Percentiles rank a stretch among this genome's conserved stretches.
phyloP scores from a whole-genome alignment of 345 rosid genomes.

The Moringa oleifera region DNA sequence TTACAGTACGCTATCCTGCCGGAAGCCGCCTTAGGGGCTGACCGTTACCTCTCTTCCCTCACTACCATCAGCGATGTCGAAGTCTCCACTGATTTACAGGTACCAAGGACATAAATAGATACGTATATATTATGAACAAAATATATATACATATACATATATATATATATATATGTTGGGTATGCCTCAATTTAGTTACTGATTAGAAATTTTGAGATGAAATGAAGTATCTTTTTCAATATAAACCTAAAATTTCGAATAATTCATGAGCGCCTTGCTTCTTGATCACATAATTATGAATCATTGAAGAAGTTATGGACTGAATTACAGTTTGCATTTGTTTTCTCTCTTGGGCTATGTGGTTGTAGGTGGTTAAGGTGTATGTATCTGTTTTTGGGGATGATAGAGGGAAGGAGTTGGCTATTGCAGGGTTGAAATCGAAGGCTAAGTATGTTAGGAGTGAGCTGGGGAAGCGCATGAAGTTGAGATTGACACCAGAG shows the following conservation, averaged over 20 bases:
- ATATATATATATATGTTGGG: background rate
- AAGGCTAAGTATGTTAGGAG: slow-evolving; percentile 79
- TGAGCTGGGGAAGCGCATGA: slow-evolving; percentile 81
- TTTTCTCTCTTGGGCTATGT: background rate
- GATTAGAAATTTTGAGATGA: background rate
- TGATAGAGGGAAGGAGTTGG: slow-evolving; percentile 90
- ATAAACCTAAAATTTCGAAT: too few species aligned
- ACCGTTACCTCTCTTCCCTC: slow-evolving; percentile 74
- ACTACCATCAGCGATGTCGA: slow-evolving; percentile 86
- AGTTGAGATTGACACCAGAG: slow-evolving; percentile 84
- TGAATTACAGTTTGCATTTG: too few species aligned
- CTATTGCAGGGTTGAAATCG: slow-evolving; percentile 76
- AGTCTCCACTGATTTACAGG: slow-evolving; percentile 82
- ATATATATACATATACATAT: background rate
- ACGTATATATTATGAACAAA: too few species aligned
- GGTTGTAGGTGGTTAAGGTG: slow-evolving; percentile 80
- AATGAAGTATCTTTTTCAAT: background rate
- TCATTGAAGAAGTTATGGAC: too few species aligned
- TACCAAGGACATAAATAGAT: slow-evolving; percentile 12
- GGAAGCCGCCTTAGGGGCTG: slow-evolving; percentile 85
- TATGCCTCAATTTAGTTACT: too few species aligned
- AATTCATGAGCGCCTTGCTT: background rate
- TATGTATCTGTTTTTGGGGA: slow-evolving; percentile 94
- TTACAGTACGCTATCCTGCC: slow-evolving; percentile 81
- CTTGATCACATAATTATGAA: background rate